Percentiles rank a stretch among this genome's conserved stretches.
Conservation (phyloP, 805 yeast species). For the Pichia rugopelliculosa region DNA sequence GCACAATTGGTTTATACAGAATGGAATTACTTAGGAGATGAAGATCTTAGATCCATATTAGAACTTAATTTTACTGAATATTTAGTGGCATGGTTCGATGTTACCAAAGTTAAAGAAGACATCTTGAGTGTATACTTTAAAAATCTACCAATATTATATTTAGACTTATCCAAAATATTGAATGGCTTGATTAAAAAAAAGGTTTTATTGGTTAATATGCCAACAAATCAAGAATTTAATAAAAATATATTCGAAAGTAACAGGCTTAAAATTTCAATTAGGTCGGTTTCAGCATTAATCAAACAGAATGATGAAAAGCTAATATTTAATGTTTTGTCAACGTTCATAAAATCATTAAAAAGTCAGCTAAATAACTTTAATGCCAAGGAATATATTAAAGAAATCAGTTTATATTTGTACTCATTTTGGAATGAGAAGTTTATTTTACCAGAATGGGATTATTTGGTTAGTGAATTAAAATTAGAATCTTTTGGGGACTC, state of each 20-base stretch:
- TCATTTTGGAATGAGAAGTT: conserved; percentile 17
- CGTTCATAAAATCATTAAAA: not conserved
- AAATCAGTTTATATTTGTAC: conserved; percentile 20
- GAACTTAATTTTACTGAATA: conserved; percentile 20
- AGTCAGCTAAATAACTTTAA: conserved; percentile 1
- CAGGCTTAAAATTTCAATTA: conserved; percentile 1
- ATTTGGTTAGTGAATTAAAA: conserved; percentile 9
- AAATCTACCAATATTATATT: conserved; percentile 2
- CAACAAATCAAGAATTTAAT: not conserved
- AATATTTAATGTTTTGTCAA: conserved; percentile 1
- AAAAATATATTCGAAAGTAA: not conserved
- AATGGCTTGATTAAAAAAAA: not conserved
- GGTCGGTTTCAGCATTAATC: conserved; percentile 4
- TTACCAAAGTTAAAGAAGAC: not conserved
- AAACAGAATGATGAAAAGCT: not conserved
- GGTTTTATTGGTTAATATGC: not conserved
- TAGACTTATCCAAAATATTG: conserved; percentile 1
- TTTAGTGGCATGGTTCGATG: conserved; percentile 3
- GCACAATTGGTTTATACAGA: conserved; percentile 20
- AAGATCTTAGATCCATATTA: conserved; percentile 11
- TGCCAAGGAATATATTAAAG: conserved; percentile 13
- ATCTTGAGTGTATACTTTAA: conserved; percentile 7
- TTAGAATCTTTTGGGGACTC: conserved; percentile 9
- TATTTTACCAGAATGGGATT: conserved; percentile 17
- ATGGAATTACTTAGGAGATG: conserved; percentile 25